These are phyloP conservation scores for Chlorella ohadii DNA, from an alignment of 139 green algal genomes.

Conservation along the genomic window DNA sequence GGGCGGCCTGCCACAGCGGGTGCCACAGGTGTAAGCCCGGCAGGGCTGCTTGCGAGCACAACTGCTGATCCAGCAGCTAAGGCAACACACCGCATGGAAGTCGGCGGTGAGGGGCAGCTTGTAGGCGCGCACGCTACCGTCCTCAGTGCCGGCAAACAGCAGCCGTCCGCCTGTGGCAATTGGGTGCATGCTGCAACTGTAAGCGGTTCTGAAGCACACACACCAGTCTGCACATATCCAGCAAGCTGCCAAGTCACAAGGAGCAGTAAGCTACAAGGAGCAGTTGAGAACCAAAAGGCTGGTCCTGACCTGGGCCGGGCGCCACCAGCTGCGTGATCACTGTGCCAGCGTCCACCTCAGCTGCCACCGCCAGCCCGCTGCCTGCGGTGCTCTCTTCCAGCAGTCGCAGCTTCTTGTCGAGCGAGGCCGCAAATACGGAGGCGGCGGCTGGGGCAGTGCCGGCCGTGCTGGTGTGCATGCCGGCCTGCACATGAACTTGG, in stretches of 20 bases:
- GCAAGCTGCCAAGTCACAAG: no score
- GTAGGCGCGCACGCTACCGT: conserved; percentile 82
- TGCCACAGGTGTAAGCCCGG: no score
- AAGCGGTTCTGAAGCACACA: conserved; percentile 3
- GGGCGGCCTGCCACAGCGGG: no score
- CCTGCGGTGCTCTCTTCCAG: conserved; percentile 74
- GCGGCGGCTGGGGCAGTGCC: not conserved
- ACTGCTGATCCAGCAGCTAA: no score
- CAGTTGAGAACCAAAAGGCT: not conserved
- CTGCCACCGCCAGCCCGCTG: conserved; percentile 71
- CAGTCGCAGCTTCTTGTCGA: conserved; percentile 87
- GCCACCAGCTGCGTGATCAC: conserved; percentile 55
- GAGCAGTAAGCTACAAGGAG: not conserved
- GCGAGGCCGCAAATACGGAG: conserved; percentile 69
- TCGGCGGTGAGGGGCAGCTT: conserved; percentile 79
- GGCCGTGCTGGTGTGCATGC: conserved; percentile 27
- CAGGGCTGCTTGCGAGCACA: no score
- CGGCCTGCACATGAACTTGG: conserved; percentile 38
- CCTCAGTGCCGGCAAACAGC: conserved; percentile 85
- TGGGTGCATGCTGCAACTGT: not conserved
- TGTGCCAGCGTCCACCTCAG: conserved; percentile 76
- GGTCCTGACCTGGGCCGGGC: not conserved
- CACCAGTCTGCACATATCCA: no score
- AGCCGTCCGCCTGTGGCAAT: conserved; percentile 39
- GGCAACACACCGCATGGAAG: conserved; percentile 47